Evolutionary conservation across 2,329 filamentous ascomycete species (phyloP).

Genomic region (Penicillium sp.): DNA sequence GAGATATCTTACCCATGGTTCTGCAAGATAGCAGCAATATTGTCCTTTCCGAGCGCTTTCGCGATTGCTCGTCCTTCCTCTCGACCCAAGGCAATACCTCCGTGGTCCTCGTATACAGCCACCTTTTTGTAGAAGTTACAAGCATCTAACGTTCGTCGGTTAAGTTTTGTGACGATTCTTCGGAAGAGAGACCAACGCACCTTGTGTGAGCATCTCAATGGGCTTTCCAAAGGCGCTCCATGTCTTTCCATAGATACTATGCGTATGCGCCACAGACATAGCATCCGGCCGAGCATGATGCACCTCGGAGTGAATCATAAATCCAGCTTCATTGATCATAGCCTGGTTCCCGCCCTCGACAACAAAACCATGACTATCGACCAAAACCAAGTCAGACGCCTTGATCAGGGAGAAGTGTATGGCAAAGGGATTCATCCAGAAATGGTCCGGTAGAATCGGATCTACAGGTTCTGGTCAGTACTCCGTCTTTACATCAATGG

Average conservation of each 20-base stretch:
- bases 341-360: constrained; percentile 38
- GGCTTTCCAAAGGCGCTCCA: constrained; percentile 58
- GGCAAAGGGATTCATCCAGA: constrained; percentile 39
- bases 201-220: constrained; percentile 56
- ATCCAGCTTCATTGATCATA: constrained; percentile 45
- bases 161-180: neutral
- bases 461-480: too few species aligned
- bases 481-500: too few species aligned
- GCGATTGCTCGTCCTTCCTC: constrained; percentile 39
- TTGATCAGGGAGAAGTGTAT: constrained; percentile 42
- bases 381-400: constrained; percentile 38
- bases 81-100: constrained; percentile 38
- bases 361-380: constrained; percentile 39
- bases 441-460: constrained; percentile 35
- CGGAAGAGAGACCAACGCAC: constrained; percentile 30
- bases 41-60: constrained; percentile 35
- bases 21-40: constrained; percentile 39
- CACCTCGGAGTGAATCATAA: constrained; percentile 56
- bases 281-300: constrained; percentile 56
- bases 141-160: constrained; percentile 24
- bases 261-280: constrained; percentile 54
- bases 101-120: constrained; percentile 38
- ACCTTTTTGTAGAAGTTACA: constrained; percentile 38
- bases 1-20: constrained; percentile 34
- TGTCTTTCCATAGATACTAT: constrained; percentile 54